Evolutionary conservation across 805 yeast genomes (phyloP).

Genomic region (Ogataea pini): DNA sequence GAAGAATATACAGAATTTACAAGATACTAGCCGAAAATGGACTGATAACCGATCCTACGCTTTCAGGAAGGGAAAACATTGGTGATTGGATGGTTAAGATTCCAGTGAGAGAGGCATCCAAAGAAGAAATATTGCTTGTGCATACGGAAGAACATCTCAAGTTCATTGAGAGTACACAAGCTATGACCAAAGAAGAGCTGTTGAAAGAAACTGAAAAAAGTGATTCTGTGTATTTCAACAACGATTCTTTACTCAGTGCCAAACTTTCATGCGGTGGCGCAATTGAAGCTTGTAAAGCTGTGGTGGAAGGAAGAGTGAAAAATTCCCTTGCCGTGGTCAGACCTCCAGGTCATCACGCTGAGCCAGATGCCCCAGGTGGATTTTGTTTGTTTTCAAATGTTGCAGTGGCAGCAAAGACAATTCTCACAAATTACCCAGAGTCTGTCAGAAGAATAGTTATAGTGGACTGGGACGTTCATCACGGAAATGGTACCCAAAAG

Average conservation of each 20-base stretch:
- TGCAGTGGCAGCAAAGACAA: constrained; percentile 91
- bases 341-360: constrained; percentile 99
- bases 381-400: constrained; percentile 95
- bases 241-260: constrained; percentile 85
- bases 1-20: constrained; percentile 91
- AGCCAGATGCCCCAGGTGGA: constrained; percentile 96
- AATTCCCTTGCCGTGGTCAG: constrained; percentile 93
- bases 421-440: constrained; percentile 82
- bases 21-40: constrained; percentile 95
- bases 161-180: constrained; percentile 70
- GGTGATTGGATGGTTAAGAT: constrained; percentile 87
- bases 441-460: constrained; percentile 80
- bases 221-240: constrained; percentile 93
- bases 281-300: constrained; percentile 94
- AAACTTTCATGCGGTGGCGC: constrained; percentile 95
- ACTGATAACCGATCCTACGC: constrained; percentile 72
- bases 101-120: constrained; percentile 86
- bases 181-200: constrained; percentile 75
- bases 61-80: constrained; percentile 70
- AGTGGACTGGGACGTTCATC: constrained; percentile 98
- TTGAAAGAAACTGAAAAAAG: constrained; percentile 85
- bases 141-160: constrained; percentile 81
- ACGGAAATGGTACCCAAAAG: constrained; percentile 97
- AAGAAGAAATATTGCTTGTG: constrained; percentile 82
- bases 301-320: constrained; percentile 87